These are phyloP conservation scores for Erysimum cheiri DNA, from an alignment of 441 rosid genomes.

Conservation along the genomic window DNA sequence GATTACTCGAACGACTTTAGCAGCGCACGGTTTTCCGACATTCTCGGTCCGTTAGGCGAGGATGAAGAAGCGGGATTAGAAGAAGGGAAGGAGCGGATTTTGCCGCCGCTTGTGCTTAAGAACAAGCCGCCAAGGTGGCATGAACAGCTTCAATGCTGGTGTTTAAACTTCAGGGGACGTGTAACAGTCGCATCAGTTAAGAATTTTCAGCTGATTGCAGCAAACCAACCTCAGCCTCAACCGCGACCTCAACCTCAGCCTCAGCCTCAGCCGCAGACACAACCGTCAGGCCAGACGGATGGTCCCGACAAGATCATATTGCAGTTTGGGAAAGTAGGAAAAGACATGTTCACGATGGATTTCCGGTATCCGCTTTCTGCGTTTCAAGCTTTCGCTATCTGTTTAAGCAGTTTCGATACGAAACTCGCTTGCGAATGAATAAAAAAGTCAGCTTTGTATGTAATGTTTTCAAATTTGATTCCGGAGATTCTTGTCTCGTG, in stretches of 20 bases:
- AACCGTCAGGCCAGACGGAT: conserved; percentile 48
- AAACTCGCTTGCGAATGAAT: conserved; percentile 91
- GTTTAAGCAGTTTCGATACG: conserved; percentile 98
- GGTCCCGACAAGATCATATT: conserved; percentile 90
- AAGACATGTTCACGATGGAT: conserved; percentile 98
- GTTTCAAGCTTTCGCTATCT: conserved; percentile 93
- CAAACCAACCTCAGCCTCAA: conserved; percentile 53
- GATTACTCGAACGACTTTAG: conserved; percentile 78
- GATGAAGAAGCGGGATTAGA: conserved; percentile 56
- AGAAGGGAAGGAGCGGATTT: conserved; percentile 63
- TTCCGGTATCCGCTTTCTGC: conserved; percentile 92
- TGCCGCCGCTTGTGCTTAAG: conserved; percentile 65
- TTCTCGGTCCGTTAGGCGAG: conserved; percentile 62
- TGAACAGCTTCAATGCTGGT: conserved; percentile 97
- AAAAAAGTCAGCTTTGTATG: conserved; percentile 28
- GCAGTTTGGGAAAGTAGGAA: conserved; percentile 94
- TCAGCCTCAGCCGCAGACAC: conserved; percentile 51
- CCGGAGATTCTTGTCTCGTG: conserved; percentile 42
- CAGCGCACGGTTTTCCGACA: conserved; percentile 83
- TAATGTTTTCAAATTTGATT: conserved; percentile 21
- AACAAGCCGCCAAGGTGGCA: conserved; percentile 98
- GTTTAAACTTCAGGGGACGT: conserved; percentile 92
- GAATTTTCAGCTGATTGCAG: conserved; percentile 94
- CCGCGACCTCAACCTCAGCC: conserved; percentile 2
- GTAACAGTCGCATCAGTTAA: conserved; percentile 96